These are phyloP conservation scores for Dalbergia cochinchinensis DNA, from an alignment of 306 rosid genomes.

Conservation along the genomic window DNA sequence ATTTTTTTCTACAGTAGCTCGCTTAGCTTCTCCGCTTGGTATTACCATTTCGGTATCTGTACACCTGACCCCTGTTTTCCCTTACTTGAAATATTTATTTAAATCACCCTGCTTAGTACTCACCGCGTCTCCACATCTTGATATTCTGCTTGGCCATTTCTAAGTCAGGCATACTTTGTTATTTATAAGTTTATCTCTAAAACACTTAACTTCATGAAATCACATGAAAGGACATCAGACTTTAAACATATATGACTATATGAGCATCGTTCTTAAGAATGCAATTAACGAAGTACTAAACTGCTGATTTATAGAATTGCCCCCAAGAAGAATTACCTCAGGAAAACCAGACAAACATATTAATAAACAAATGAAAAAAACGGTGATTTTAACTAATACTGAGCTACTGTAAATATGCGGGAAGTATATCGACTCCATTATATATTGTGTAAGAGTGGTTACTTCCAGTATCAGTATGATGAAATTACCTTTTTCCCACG, in stretches of 20 bases:
- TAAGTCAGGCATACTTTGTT: too few relatives aligned
- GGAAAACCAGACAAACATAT: background rate
- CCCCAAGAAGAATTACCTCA: background rate
- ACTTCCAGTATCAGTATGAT: background rate
- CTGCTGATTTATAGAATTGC: background rate
- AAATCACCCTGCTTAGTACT: too few relatives aligned
- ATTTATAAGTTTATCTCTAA: too few relatives aligned
- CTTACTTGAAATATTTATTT: too few relatives aligned
- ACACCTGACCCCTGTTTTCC: too few relatives aligned
- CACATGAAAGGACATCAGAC: slow-evolving; percentile 24
- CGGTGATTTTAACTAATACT: background rate
- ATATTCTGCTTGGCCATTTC: too few relatives aligned
- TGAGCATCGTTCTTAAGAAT: background rate
- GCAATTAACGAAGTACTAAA: background rate
- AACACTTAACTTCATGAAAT: background rate
- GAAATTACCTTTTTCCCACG: slow-evolving; percentile 91
- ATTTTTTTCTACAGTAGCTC: too few relatives aligned
- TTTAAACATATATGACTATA: background rate
- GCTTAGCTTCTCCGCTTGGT: too few relatives aligned
- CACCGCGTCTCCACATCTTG: too few relatives aligned
- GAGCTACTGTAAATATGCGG: background rate
- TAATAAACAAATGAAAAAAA: background rate
- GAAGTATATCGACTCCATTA: background rate
- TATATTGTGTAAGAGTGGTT: background rate
- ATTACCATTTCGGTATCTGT: too few relatives aligned